Evolutionary conservation across 2,329 filamentous ascomycete species (phyloP).

Genomic region (Fusarium euwallaceae): DNA sequence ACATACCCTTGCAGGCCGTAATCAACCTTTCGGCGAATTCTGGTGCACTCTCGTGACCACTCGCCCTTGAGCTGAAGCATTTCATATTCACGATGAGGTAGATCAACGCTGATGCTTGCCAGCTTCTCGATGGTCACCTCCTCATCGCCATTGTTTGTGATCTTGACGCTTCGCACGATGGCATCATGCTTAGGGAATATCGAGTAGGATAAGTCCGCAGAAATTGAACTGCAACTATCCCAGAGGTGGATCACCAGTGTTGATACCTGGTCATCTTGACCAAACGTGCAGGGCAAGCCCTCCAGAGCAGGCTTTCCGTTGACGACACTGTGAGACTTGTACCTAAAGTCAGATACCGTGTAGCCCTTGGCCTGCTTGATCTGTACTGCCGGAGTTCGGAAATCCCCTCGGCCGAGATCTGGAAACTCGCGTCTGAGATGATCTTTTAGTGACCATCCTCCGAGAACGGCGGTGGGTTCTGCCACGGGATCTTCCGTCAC

Average conservation of each 20-base stretch:
- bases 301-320: constrained; percentile 68
- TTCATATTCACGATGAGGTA: constrained; percentile 71
- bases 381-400: constrained; percentile 71
- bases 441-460: constrained; percentile 67
- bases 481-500: constrained; percentile 64
- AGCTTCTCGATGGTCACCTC: constrained; percentile 68
- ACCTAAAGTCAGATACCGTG: constrained; percentile 70
- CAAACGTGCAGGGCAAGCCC: constrained; percentile 72
- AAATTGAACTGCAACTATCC: constrained; percentile 70
- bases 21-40: constrained; percentile 66
- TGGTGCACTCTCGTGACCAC: constrained; percentile 71
- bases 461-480: constrained; percentile 49
- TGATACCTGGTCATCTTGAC: constrained; percentile 66
- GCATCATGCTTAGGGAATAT: constrained; percentile 73
- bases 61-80: constrained; percentile 74
- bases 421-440: constrained; percentile 73
- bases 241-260: constrained; percentile 70
- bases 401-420: constrained; percentile 73
- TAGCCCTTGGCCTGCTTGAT: constrained; percentile 70
- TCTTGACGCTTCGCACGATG: constrained; percentile 70
- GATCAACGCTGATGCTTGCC: constrained; percentile 72
- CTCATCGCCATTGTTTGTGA: constrained; percentile 69
- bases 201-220: constrained; percentile 72
- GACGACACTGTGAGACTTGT: constrained; percentile 67
- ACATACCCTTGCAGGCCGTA: constrained; percentile 68